Evolutionary conservation across 2,329 filamentous ascomycete species (phyloP).

Genomic region (Monilinia vaccinii-corymbosi): DNA sequence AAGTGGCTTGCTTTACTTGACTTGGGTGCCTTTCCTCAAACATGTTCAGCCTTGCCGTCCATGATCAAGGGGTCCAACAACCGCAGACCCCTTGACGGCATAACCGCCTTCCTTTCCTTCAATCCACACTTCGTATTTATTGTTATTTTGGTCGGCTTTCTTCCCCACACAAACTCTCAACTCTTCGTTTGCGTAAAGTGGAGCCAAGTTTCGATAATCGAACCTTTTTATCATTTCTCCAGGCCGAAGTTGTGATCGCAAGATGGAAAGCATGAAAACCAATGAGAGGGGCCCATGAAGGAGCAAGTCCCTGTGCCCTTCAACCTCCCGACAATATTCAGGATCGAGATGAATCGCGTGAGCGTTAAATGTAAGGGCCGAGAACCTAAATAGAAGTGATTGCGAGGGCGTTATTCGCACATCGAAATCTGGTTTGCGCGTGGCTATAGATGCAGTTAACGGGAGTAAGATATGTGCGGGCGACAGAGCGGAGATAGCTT

Average conservation of each 20-base stretch:
- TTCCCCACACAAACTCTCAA: constrained; percentile 59
- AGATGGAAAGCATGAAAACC: constrained; percentile 62
- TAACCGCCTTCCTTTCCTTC: constrained; percentile 51
- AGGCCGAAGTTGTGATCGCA: constrained; percentile 41
- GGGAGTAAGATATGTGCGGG: background rate
- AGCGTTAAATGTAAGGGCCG: constrained; percentile 83
- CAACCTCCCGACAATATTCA: constrained; percentile 56
- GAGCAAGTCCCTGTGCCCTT: constrained; percentile 66
- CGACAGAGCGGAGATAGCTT: constrained; percentile 12
- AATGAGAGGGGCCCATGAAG: constrained; percentile 83
- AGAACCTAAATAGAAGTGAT: constrained; percentile 78
- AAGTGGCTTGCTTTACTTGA: constrained; percentile 5
- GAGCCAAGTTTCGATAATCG: constrained; percentile 73
- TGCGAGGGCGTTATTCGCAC: constrained; percentile 57
- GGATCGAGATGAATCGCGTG: constrained; percentile 83
- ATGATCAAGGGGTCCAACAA: constrained; percentile 11
- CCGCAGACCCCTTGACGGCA: constrained; percentile 50
- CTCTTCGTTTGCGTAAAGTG: constrained; percentile 65
- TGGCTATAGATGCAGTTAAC: constrained; percentile 12
- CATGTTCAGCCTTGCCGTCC: constrained; percentile 9
- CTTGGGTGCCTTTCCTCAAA: background rate
- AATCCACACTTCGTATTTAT: constrained; percentile 55
- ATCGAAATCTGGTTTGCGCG: constrained; percentile 38
- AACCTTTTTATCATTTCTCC: constrained; percentile 43
- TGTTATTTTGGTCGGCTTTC: constrained; percentile 31